Percentiles rank a stretch among this genome's conserved stretches.
These are phyloP conservation scores for Seminavis robusta DNA, from an alignment of 108 stramenopile species.

Conservation along the genomic window DNA sequence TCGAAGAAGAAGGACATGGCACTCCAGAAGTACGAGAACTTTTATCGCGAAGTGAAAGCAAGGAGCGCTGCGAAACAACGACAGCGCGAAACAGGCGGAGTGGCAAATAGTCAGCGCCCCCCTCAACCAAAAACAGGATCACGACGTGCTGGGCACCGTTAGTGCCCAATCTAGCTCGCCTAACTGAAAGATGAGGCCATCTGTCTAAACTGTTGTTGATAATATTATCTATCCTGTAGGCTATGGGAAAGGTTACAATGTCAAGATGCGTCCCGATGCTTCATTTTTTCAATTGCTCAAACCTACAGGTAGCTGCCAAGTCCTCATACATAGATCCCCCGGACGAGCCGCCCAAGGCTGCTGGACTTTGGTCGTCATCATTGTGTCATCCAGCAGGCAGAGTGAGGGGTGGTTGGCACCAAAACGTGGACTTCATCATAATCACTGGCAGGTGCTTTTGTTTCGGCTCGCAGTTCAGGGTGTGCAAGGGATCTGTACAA, in stretches of 20 bases:
- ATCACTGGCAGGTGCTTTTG: too few species aligned
- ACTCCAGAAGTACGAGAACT: slow-evolving; percentile 81
- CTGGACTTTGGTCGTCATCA: slow-evolving; percentile 10
- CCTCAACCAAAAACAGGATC: too few species aligned
- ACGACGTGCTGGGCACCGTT: too few species aligned
- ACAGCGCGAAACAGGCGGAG: slow-evolving; percentile 50
- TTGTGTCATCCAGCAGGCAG: slow-evolving; percentile 9
- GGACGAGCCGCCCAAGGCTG: slow-evolving; percentile 4
- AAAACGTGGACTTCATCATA: slow-evolving; percentile 59
- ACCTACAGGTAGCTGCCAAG: slow-evolving; percentile 70
- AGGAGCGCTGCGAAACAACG: slow-evolving; percentile 77
- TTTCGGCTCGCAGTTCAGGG: too few species aligned
- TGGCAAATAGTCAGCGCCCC: too few species aligned
- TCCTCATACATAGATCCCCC: slow-evolving; percentile 51
- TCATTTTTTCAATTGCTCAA: slow-evolving; percentile 65
- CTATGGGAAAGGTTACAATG: too few species aligned
- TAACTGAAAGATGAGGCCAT: too few species aligned
- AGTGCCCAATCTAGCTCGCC: too few species aligned
- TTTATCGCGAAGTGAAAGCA: slow-evolving; percentile 85
- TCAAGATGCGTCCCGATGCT: too few species aligned
- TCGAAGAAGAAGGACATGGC: slow-evolving; percentile 80
- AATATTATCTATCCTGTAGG: too few species aligned
- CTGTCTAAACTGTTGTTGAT: too few species aligned
- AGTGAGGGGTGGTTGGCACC: slow-evolving; percentile 42
- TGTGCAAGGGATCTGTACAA: too few species aligned